Evolutionary conservation across 805 yeast species (phyloP).

Genomic region (Priceomyces melissophilus): DNA sequence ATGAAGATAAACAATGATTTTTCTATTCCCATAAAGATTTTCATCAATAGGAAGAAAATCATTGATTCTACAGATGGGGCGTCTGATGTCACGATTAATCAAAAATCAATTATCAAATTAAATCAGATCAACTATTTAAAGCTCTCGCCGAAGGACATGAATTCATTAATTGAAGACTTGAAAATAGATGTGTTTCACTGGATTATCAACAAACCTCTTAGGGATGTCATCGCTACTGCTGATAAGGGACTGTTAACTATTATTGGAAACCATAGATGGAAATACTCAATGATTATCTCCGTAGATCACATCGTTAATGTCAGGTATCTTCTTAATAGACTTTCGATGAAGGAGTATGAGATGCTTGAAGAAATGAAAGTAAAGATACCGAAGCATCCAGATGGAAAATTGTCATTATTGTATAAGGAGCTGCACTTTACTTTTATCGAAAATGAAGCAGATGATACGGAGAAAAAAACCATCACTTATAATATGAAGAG

Average conservation of each 20-base stretch:
- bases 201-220: slow-evolving; percentile 3
- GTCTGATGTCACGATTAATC: slow-evolving; percentile 19
- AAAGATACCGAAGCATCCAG: slow-evolving; percentile 2
- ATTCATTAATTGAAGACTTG: slow-evolving; percentile 15
- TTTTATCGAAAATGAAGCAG: slow-evolving; percentile 10
- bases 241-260: slow-evolving; percentile 4
- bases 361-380: slow-evolving; percentile 11
- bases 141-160: slow-evolving; percentile 21
- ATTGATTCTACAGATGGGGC: slow-evolving; percentile 8
- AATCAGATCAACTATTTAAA: slow-evolving; percentile 19
- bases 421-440: slow-evolving; percentile 6
- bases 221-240: slow-evolving; percentile 1
- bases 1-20: slow-evolving; percentile 12
- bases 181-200: slow-evolving; percentile 7
- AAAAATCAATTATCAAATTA: slow-evolving; percentile 20
- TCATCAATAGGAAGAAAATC: slow-evolving; percentile 19
- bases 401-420: slow-evolving; percentile 8
- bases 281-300: slow-evolving; percentile 18
- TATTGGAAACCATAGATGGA: slow-evolving; percentile 17
- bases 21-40: slow-evolving; percentile 19
- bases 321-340: slow-evolving; percentile 11
- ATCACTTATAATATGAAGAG: slow-evolving; percentile 13
- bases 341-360: slow-evolving; percentile 9
- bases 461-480: slow-evolving; percentile 15
- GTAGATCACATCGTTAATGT: slow-evolving; percentile 16